phyloP scores from a whole-genome alignment of 2,329 filamentous ascomycete species.

The Cladosporium halotolerans region DNA sequence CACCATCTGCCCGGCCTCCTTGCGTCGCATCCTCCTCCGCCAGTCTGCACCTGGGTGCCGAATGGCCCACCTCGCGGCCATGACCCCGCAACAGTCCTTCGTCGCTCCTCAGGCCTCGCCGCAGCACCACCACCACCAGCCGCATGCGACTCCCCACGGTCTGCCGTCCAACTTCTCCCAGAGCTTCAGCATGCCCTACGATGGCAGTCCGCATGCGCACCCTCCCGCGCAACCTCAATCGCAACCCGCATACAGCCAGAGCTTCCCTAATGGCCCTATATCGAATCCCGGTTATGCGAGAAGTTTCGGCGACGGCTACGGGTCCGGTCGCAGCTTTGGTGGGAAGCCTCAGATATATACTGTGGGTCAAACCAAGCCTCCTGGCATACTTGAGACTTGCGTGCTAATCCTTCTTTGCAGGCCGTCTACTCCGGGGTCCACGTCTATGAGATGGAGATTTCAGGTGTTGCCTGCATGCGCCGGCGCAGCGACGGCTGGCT shows the following conservation, averaged over 20 bases:
- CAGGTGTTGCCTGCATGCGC: slow-evolving; percentile 89
- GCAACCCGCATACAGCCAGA: slow-evolving; percentile 23
- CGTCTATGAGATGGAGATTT: slow-evolving; percentile 98
- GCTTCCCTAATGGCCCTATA: slow-evolving; percentile 29
- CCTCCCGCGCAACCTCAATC: slow-evolving; percentile 16
- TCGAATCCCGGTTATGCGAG: slow-evolving; percentile 34
- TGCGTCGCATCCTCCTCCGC: slow-evolving; percentile 4
- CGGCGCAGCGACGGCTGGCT: slow-evolving; percentile 91
- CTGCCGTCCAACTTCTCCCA: slow-evolving; percentile 13
- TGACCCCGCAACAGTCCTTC: slow-evolving; percentile 26
- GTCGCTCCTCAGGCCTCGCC: slow-evolving; percentile 2
- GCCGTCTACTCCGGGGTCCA: slow-evolving; percentile 93
- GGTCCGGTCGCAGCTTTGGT: slow-evolving; percentile 16
- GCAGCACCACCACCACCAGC: slow-evolving; percentile 18
- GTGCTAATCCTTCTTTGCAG: slow-evolving; percentile 31
- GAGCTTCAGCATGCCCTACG: slow-evolving; percentile 27
- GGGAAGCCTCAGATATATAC: slow-evolving; percentile 47
- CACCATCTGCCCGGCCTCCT: not conserved
- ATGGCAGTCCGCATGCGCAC: slow-evolving; percentile 15
- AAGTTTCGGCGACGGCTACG: slow-evolving; percentile 27
- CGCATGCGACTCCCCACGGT: slow-evolving; percentile 15
- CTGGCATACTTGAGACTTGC: not conserved
- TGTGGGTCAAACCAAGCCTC: slow-evolving; percentile 26
- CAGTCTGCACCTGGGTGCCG: slow-evolving; percentile 1
- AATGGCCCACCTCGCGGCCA: slow-evolving; percentile 10